phyloP scores from a whole-genome alignment of 2,329 filamentous ascomycete genomes.

The Hypoxylon sp. region DNA sequence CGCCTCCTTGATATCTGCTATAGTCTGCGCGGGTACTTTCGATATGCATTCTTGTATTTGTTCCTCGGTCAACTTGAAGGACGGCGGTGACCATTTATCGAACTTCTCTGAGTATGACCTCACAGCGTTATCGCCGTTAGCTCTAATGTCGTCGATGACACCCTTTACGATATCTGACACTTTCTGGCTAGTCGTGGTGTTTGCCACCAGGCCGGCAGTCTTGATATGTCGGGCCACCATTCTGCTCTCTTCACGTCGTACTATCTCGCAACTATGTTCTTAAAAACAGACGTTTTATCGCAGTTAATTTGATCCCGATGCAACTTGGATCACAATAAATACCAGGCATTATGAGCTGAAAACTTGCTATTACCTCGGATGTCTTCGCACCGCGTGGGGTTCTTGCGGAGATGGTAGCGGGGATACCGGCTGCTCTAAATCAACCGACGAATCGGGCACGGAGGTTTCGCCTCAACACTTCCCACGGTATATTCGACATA shows the following conservation, averaged over 20 bases:
- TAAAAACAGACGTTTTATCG: neutral
- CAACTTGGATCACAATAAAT: neutral
- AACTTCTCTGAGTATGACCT: slow-evolving; percentile 67
- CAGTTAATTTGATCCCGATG: neutral
- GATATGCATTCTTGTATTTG: slow-evolving; percentile 64
- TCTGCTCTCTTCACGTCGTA: slow-evolving; percentile 9
- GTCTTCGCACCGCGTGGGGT: slow-evolving; percentile 22
- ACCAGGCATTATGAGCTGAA: slow-evolving; percentile 5
- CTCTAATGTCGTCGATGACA: slow-evolving; percentile 64
- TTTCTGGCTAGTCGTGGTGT: slow-evolving; percentile 48
- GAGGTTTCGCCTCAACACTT: slow-evolving; percentile 1
- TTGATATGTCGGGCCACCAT: slow-evolving; percentile 49
- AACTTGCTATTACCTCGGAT: slow-evolving; percentile 33
- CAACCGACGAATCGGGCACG: slow-evolving; percentile 35
- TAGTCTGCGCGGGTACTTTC: slow-evolving; percentile 60
- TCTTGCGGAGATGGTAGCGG: slow-evolving; percentile 36
- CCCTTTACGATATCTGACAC: slow-evolving; percentile 61
- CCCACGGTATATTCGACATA: slow-evolving; percentile 16
- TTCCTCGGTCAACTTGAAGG: slow-evolving; percentile 63
- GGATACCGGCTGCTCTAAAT: slow-evolving; percentile 10
- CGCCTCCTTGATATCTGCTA: slow-evolving; percentile 59
- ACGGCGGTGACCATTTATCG: slow-evolving; percentile 66
- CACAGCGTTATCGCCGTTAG: slow-evolving; percentile 64
- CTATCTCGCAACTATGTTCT: neutral
- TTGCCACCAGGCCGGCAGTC: slow-evolving; percentile 41